These are phyloP conservation scores for Eucalyptus coolabah DNA, from an alignment of 345 rosid species.

Conservation along the genomic window DNA sequence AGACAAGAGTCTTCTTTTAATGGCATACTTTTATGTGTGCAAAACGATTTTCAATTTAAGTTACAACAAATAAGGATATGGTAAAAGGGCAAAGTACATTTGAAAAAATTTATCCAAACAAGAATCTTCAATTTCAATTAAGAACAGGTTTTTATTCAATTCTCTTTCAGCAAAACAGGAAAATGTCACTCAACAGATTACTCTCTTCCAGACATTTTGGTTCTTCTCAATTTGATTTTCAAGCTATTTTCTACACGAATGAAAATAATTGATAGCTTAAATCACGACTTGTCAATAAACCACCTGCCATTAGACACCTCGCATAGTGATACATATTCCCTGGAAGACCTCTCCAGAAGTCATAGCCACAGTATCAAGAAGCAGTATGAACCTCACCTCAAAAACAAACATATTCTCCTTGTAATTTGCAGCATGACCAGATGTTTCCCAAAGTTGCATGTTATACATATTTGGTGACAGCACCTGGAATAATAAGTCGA, in stretches of 20 bases:
- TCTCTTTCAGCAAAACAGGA: not conserved
- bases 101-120: not conserved
- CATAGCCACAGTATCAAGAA: not conserved
- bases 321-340: not conserved
- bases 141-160: not conserved
- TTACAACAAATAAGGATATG: not conserved
- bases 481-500: constrained; percentile 43
- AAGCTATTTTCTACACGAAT: not conserved
- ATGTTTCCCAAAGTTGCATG: constrained; percentile 95
- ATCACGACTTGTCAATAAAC: not conserved
- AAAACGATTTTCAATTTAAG: not conserved
- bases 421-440: constrained; percentile 94
- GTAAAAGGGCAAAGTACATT: not conserved
- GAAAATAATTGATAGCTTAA: not conserved
- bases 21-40: not conserved
- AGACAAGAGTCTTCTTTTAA: not conserved
- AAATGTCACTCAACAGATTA: not conserved
- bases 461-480: constrained; percentile 87
- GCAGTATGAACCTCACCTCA: constrained; percentile 40
- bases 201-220: not conserved
- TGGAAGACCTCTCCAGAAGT: not conserved
- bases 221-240: not conserved
- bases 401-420: constrained; percentile 93
- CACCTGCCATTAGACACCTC: not conserved
- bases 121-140: not conserved